phyloP scores from a whole-genome alignment of 768 basidiomycete genomes.

The Panaeolus papilionaceus region DNA sequence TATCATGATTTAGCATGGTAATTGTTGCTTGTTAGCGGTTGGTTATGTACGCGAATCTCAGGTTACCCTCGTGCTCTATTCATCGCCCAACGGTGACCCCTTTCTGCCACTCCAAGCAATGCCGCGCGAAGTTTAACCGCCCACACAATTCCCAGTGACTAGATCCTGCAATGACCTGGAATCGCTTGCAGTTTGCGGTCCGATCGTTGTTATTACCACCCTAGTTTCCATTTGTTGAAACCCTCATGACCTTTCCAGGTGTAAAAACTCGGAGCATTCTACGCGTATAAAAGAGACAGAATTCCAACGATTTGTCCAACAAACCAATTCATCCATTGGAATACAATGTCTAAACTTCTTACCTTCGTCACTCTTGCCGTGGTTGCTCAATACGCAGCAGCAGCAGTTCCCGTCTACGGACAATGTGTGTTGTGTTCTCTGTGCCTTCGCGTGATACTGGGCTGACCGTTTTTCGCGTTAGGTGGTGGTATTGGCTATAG shows the following conservation, averaged over 20 bases:
- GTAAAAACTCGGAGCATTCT: constrained; percentile 22
- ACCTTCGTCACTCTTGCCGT: constrained; percentile 33
- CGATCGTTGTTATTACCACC: not conserved
- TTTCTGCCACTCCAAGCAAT: not conserved
- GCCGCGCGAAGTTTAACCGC: constrained; percentile 24
- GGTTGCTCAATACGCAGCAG: constrained; percentile 24
- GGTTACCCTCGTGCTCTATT: not conserved
- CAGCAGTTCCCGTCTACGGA: constrained; percentile 36
- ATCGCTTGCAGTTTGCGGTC: not conserved
- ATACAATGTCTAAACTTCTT: constrained; percentile 32
- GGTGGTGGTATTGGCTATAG: constrained; percentile 36
- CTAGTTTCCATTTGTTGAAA: constrained; percentile 12
- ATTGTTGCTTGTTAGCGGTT: no score
- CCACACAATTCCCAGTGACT: not conserved
- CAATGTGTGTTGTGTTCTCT: constrained; percentile 31
- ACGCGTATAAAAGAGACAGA: constrained; percentile 19
- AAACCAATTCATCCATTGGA: not conserved
- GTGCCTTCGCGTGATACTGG: not conserved
- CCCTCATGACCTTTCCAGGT: constrained; percentile 17
- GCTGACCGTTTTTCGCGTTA: constrained; percentile 19
- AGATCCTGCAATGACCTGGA: not conserved
- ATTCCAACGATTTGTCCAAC: not conserved
- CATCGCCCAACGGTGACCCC: not conserved
- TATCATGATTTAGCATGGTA: no score
- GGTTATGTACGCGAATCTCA: no score